Conservation (phyloP, 1,284 basidiomycete genomes). For the Flammula alnicola region DNA sequence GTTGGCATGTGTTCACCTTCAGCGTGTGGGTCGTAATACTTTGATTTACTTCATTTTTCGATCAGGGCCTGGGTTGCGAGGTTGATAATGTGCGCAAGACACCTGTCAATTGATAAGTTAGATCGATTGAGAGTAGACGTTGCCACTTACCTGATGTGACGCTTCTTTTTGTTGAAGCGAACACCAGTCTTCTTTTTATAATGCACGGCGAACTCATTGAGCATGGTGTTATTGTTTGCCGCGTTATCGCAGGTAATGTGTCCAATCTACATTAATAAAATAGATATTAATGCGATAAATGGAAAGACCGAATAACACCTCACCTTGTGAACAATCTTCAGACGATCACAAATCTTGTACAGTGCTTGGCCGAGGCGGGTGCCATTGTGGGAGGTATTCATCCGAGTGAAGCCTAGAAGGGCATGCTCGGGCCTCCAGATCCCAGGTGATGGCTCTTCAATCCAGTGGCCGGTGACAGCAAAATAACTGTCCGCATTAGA, state of each 20-base stretch:
- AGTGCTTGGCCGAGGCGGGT: constrained; percentile 27
- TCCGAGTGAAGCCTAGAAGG: constrained; percentile 26
- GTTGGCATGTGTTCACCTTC: constrained; percentile 22
- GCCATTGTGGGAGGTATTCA: constrained; percentile 31
- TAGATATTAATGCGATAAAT: neutral
- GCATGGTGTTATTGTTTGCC: constrained; percentile 20
- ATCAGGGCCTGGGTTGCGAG: constrained; percentile 41
- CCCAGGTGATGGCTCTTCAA: constrained; percentile 12
- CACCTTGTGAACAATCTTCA: constrained; percentile 23
- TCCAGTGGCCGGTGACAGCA: constrained; percentile 27
- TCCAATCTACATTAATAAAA: constrained; percentile 13
- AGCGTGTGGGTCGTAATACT: constrained; percentile 31
- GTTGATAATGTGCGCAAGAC: constrained; percentile 44
- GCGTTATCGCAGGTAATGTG: constrained; percentile 20
- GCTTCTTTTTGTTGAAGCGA: constrained; percentile 16
- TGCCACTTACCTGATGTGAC: constrained; percentile 27
- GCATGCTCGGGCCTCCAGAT: constrained; percentile 18
- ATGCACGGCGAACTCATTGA: constrained; percentile 12
- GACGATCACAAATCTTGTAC: constrained; percentile 27
- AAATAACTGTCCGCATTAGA: constrained; percentile 23
- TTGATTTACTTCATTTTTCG: constrained; percentile 31
- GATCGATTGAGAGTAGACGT: neutral
- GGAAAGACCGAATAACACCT: too few relatives aligned
- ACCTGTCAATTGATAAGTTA: constrained; percentile 24
- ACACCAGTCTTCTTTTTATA: constrained; percentile 4